A percentile compares a stretch with the other conserved stretches of the same genome.
These are phyloP conservation scores for Coemansia umbellata DNA, from an alignment of 192 early-diverging fungal species.

Conservation along the genomic window DNA sequence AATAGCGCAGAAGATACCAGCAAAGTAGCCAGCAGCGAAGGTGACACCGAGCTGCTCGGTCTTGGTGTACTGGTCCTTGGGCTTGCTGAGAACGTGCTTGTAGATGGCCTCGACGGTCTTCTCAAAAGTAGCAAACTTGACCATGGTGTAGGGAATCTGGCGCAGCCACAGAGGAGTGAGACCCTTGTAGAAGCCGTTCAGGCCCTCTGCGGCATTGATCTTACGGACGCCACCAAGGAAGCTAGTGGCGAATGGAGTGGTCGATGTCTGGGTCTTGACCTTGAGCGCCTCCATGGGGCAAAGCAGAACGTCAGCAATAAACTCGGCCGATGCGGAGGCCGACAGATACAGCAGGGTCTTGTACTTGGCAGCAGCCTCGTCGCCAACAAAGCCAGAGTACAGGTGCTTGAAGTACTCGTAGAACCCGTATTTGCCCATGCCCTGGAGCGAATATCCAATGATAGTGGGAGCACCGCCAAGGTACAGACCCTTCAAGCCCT, in stretches of 20 bases:
- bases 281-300: slow-evolving; percentile 86
- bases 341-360: slow-evolving; percentile 67
- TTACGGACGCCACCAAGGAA: slow-evolving; percentile 62
- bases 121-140: slow-evolving; percentile 84
- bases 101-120: slow-evolving; percentile 68
- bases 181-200: slow-evolving; percentile 68
- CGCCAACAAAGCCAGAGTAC: slow-evolving; percentile 59
- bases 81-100: slow-evolving; percentile 56
- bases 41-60: slow-evolving; percentile 71
- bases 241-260: slow-evolving; percentile 68
- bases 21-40: slow-evolving; percentile 81
- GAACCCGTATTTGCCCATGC: slow-evolving; percentile 84
- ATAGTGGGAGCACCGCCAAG: slow-evolving; percentile 77
- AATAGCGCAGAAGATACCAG: slow-evolving; percentile 84
- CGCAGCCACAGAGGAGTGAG: slow-evolving; percentile 73
- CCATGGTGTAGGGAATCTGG: slow-evolving; percentile 84
- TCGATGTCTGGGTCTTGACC: slow-evolving; percentile 81
- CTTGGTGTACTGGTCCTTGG: slow-evolving; percentile 69
- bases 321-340: slow-evolving; percentile 75
- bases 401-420: slow-evolving; percentile 88
- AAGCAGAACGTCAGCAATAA: slow-evolving; percentile 76
- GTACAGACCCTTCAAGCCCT: slow-evolving; percentile 70
- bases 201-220: slow-evolving; percentile 57
- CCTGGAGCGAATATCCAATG: slow-evolving; percentile 81
- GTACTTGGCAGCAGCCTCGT: slow-evolving; percentile 71